Evolutionary conservation across 2,329 filamentous ascomycete species (phyloP), one percentile per base, ranked within the genome.

Genomic region (Xylariaceae sp.): DNA sequence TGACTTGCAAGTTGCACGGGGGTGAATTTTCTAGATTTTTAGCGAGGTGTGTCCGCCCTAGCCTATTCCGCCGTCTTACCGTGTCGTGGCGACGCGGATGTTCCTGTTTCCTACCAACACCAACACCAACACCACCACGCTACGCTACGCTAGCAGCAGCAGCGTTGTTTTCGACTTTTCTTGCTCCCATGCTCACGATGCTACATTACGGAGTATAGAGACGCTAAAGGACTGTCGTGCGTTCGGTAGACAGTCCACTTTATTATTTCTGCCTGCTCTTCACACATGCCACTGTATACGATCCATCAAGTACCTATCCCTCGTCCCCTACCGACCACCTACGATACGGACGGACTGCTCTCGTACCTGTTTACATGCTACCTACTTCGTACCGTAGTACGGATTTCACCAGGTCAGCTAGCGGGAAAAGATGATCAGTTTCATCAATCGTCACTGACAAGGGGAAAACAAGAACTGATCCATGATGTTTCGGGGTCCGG

Each of bases 401-500:
- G 23, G 23, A 30, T 4, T 30, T 30, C 23, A 30, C 23, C 23
- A 30, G 23, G 5, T 30, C 23, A 30, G 5, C 9, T 39, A 53
- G 39, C 35, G 39, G 58, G 44, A 44, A 56, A 60, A 51, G 50
- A 55, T 53, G 48, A 56, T 55, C 50, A 49, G 47, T 49, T 23
- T 49, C 11, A 15, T 51, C 49, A 35, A 35, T 61, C 59, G 61
- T 61, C 47, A 61, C 59, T 13, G 13, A 45, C 41, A 45, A 45
- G 41, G 41, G 41, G 37, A 34, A 39, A 56, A 56, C 53, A 51
- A 57, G 23, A 56, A 50, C 53, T 56, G 41, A 45, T n/a, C 41
- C 41, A 45, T 45, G 41, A 59, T 56, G 53, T 39, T 30, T 56
- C 37, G 41, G 58, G 35, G 23, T 50, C 50, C 62, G 62, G 62